Base-by-base conservation (phyloP, 148 eudicot genomes). In the Rhododendron henanense region DNA sequence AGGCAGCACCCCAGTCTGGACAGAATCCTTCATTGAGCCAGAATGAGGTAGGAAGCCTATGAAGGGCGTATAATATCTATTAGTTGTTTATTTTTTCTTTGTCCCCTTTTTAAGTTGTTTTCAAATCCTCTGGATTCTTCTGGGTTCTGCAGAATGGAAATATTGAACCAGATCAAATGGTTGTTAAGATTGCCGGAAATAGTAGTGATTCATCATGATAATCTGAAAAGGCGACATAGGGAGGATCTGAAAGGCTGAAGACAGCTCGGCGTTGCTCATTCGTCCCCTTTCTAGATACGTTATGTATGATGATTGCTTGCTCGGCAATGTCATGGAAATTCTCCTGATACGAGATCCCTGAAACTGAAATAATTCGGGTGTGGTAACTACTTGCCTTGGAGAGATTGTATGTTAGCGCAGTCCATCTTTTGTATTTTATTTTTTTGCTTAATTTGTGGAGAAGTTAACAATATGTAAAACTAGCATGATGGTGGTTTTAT, bases 41-140 rank as follows among this genome's bases (percentile, higher is more conserved):
- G 87, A 90, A 63, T 41, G 94, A 90, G 41, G 95, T 91, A 89
- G 93, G 93, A 78, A 86, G 84, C 47, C 57, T 47, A 13, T 51
- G 33, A 53, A 18, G 69, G 45, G 13, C 6, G n/a, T 5, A 39
- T 77, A 28, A 19, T 39, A 13, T 71, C 3, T 11, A 23, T 57
- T 41, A 14, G 9, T 28, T 15, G 7, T 21, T 23, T 16, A 10
- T 23, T 23, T 35, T 15, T 13, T 51, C 16, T 79, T 79, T 28
- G 18, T 47, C 45, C 50, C 15, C 53, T 25, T 78, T 18, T 21
- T 78, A 16, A 10, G 45, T 23, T 11, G 14, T 44, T 10, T 35
- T 35, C 28, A 45, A 35, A 71, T 44, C 63, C 45, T 80, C 25
- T 21, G 51, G 59, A 48, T 61, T 33, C 50, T 45, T 67, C 13